Evolutionary conservation across 768 basidiomycete genomes (phyloP).

Genomic region (Amanita jacksonii): DNA sequence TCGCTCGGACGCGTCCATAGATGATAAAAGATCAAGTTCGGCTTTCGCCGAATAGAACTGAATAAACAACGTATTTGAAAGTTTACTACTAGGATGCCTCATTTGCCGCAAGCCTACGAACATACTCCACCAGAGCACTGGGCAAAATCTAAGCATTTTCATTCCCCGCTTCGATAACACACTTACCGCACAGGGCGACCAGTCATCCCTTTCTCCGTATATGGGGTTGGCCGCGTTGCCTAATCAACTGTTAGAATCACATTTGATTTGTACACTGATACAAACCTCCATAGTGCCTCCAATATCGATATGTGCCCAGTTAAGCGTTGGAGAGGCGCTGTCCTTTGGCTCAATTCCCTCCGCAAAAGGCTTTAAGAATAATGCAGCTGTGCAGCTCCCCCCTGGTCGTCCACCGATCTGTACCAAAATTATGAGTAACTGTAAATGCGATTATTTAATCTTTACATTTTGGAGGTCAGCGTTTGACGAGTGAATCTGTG

Average conservation of each 20-base stretch:
- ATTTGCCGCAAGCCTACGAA: constrained; percentile 21
- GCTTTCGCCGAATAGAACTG: constrained; percentile 7
- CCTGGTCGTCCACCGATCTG: constrained; percentile 66
- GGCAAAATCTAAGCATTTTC: background rate
- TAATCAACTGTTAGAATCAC: constrained; percentile 14
- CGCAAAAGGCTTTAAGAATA: constrained; percentile 81
- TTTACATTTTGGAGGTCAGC: constrained; percentile 75
- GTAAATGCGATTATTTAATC: too few species aligned
- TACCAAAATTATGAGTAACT: background rate
- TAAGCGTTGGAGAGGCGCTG: constrained; percentile 42
- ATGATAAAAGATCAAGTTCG: background rate
- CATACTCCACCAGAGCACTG: constrained; percentile 33
- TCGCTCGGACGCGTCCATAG: constrained; percentile 55
- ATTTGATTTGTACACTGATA: constrained; percentile 1
- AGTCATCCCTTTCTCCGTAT: constrained; percentile 70
- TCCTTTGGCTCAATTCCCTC: constrained; percentile 60
- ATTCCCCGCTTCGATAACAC: background rate
- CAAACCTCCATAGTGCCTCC: constrained; percentile 67
- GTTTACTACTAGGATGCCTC: too few species aligned
- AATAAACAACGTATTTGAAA: too few species aligned
- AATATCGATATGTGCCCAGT: constrained; percentile 88
- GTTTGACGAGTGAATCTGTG: constrained; percentile 68
- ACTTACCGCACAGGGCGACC: constrained; percentile 70
- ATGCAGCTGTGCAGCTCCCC: constrained; percentile 72
- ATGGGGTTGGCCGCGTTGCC: constrained; percentile 45